These are phyloP conservation scores for Aspergillus incahuasiensis DNA, from an alignment of 495 filamentous ascomycete genomes.

Conservation along the genomic window DNA sequence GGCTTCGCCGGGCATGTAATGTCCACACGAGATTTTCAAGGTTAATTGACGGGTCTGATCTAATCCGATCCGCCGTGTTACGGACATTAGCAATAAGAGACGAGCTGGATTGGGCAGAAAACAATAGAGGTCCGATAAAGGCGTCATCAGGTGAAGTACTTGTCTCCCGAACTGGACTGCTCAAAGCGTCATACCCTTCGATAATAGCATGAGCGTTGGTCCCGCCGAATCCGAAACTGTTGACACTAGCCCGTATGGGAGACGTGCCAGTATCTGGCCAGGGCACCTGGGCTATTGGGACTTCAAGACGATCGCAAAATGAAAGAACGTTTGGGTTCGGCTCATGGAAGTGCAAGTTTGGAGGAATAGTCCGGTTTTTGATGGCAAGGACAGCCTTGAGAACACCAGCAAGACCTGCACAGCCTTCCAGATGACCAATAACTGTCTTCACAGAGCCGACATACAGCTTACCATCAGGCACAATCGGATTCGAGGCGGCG, in stretches of 20 bases:
- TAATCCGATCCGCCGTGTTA: too few relatives aligned
- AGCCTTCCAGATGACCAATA: slow-evolving; percentile 37
- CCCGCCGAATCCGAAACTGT: slow-evolving; percentile 59
- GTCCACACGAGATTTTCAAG: too few relatives aligned
- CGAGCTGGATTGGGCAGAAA: not conserved
- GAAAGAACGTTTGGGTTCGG: too few relatives aligned
- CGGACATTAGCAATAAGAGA: too few relatives aligned
- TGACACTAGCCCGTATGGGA: slow-evolving; percentile 29
- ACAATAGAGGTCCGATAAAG: not conserved
- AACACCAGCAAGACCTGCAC: not conserved
- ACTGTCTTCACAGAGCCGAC: slow-evolving; percentile 43
- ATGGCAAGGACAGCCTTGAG: not conserved
- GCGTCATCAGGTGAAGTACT: not conserved
- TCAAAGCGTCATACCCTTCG: slow-evolving; percentile 25
- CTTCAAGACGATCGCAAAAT: too few relatives aligned
- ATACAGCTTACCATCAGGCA: slow-evolving; percentile 2
- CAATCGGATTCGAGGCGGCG: too few relatives aligned
- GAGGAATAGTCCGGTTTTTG: not conserved
- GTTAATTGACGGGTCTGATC: too few relatives aligned
- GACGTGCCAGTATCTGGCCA: not conserved
- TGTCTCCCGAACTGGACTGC: not conserved
- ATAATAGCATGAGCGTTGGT: slow-evolving; percentile 61
- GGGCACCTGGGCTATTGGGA: too few relatives aligned
- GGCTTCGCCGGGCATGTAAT: too few relatives aligned
- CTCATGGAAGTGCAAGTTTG: not conserved